A percentile compares a stretch with the other conserved stretches of the same genome.
These are phyloP conservation scores for Mycena maculata DNA, from an alignment of 768 basidiomycete species.

Conservation along the genomic window DNA sequence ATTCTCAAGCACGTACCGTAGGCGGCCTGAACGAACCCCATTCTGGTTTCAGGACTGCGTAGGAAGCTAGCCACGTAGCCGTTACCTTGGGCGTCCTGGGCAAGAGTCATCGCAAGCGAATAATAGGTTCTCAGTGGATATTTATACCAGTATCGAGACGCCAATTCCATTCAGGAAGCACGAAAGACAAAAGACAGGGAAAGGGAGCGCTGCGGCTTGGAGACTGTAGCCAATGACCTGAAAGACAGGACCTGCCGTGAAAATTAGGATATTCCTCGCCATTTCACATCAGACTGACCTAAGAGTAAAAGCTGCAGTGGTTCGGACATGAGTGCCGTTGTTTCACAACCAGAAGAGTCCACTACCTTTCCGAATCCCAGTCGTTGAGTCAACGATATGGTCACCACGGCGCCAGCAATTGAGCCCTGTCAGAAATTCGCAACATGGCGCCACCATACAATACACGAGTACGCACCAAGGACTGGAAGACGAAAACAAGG, in stretches of 20 bases:
- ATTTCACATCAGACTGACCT: background rate
- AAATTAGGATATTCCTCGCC: background rate
- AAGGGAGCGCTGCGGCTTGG: conserved; percentile 60
- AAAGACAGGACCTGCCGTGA: conserved; percentile 49
- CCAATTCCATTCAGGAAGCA: conserved; percentile 64
- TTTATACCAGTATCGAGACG: conserved; percentile 54
- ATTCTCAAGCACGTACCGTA: conserved; percentile 18
- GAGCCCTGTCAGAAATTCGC: conserved; percentile 53
- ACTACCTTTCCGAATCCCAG: conserved; percentile 62
- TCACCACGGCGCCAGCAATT: conserved; percentile 58
- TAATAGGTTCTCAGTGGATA: background rate
- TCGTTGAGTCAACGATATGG: conserved; percentile 59
- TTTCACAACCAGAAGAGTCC: background rate
- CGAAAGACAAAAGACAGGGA: conserved; percentile 59
- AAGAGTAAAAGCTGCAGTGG: conserved; percentile 36
- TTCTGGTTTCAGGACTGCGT: conserved; percentile 56
- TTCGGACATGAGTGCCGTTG: background rate
- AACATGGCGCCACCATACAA: background rate
- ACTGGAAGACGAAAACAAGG: conserved; percentile 56
- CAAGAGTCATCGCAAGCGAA: background rate
- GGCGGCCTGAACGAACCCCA: conserved; percentile 62
- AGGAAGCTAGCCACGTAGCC: conserved; percentile 61
- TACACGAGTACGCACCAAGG: conserved; percentile 39
- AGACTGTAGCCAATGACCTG: conserved; percentile 62
- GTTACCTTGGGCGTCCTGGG: conserved; percentile 65